phyloP scores from a whole-genome alignment of 192 early-diverging fungal genomes.

The Diversispora epigaea region DNA sequence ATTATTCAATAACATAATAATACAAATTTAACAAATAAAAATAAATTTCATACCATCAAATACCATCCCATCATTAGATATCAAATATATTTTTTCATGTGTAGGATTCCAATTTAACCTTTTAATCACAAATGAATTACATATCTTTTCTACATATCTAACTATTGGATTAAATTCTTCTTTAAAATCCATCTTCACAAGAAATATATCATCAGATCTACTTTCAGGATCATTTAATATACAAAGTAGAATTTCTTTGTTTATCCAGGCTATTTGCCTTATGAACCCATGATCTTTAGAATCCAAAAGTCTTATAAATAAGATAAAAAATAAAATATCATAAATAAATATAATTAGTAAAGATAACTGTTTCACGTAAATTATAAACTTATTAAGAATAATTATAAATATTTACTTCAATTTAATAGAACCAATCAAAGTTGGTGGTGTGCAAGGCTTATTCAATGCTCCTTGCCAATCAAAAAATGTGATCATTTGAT shows the following conservation, averaged over 20 bases:
- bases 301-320: neutral
- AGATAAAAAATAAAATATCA: neutral
- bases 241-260: slow-evolving; percentile 51
- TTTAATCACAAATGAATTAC: neutral
- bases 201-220: slow-evolving; percentile 40
- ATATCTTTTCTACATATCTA: neutral
- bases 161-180: neutral
- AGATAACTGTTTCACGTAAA: neutral
- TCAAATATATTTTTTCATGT: neutral
- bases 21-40: neutral
- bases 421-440: slow-evolving; percentile 40
- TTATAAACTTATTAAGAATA: slow-evolving; percentile 15
- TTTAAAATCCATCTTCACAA: slow-evolving; percentile 45
- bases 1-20: too few relatives aligned
- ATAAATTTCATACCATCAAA: neutral
- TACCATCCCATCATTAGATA: neutral
- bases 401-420: slow-evolving; percentile 2
- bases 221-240: slow-evolving; percentile 49
- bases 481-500: slow-evolving; percentile 47
- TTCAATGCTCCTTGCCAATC: slow-evolving; percentile 36
- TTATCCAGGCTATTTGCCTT: slow-evolving; percentile 73
- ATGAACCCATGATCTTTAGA: slow-evolving; percentile 18
- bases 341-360: neutral
- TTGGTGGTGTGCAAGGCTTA: slow-evolving; percentile 34
- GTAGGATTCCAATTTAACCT: neutral